These are phyloP conservation scores for Phytophthora meadii DNA, from an alignment of 352 stramenopile species.

Conservation along the genomic window DNA sequence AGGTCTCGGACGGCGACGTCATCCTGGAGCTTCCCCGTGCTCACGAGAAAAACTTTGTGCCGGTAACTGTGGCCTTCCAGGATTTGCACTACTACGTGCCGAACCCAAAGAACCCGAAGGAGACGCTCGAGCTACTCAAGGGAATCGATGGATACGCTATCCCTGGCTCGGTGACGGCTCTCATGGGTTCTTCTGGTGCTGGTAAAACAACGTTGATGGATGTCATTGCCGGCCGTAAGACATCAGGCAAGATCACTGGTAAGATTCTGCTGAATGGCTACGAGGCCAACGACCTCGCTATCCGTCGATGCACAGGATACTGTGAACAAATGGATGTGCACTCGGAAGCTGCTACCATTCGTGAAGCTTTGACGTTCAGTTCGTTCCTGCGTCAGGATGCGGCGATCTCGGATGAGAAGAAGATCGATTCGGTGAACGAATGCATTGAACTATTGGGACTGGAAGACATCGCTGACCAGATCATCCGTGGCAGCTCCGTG, in stretches of 20 bases:
- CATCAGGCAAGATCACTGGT: conserved; percentile 20
- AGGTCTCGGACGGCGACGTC: conserved; percentile 37
- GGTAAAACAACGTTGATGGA: conserved; percentile 34
- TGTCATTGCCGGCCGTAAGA: conserved; percentile 32
- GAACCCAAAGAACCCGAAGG: conserved; percentile 16
- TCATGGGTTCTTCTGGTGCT: conserved; percentile 26
- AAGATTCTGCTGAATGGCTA: conserved; percentile 30
- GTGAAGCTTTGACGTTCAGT: conserved; percentile 20
- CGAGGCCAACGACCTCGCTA: conserved; percentile 11
- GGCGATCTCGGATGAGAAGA: conserved; percentile 1
- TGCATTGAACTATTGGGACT: conserved; percentile 16
- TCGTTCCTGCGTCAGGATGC: conserved; percentile 22
- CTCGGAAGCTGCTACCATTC: conserved; percentile 22
- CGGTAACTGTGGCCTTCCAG: conserved; percentile 30
- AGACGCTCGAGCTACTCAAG: conserved; percentile 27
- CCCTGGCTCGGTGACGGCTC: conserved; percentile 14
- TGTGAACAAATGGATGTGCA: conserved; percentile 49
- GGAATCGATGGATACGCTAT: conserved; percentile 28
- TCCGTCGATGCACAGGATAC: conserved; percentile 29
- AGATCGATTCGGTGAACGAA: conserved; percentile 24
- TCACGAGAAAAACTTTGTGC: conserved; percentile 27
- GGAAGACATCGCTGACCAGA: conserved; percentile 15
- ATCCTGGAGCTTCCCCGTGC: conserved; percentile 2
- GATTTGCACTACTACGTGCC: conserved; percentile 35
- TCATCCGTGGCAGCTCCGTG: conserved; percentile 28